These are phyloP conservation scores for Inonotus hispidus DNA, from an alignment of 1,284 basidiomycete species.

Conservation along the genomic window DNA sequence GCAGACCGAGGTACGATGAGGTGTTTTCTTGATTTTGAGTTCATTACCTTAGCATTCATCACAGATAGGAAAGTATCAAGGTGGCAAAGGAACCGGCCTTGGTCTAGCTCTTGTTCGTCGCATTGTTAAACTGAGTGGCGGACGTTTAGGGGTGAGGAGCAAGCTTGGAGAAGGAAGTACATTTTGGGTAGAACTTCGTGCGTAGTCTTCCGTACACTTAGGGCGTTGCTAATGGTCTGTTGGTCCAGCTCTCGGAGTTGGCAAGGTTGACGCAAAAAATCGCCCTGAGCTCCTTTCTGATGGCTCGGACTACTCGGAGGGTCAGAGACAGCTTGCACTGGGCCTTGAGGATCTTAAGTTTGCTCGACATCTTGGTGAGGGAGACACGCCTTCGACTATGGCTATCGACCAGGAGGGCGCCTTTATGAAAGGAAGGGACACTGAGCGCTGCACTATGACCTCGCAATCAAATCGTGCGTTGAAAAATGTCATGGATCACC, in stretches of 20 bases:
- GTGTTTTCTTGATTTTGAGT: neutral
- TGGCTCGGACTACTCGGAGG: constrained; percentile 16
- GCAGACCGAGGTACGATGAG: constrained; percentile 25
- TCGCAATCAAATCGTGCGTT: constrained; percentile 13
- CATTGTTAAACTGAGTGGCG: constrained; percentile 44
- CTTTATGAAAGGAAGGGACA: neutral
- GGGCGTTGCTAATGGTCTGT: neutral
- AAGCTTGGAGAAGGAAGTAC: constrained; percentile 31
- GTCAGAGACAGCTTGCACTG: constrained; percentile 11
- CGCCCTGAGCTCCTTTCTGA: constrained; percentile 12
- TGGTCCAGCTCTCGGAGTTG: constrained; percentile 20
- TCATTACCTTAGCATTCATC: neutral
- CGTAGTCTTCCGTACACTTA: neutral
- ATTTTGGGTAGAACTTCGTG: constrained; percentile 42
- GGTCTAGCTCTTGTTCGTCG: constrained; percentile 47
- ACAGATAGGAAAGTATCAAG: constrained; percentile 22
- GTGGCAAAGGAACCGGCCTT: constrained; percentile 43
- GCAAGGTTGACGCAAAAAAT: constrained; percentile 6
- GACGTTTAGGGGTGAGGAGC: constrained; percentile 37
- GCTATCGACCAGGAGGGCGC: neutral
- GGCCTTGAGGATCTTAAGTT: constrained; percentile 16
- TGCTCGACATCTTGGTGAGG: constrained; percentile 12
- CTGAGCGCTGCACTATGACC: neutral
- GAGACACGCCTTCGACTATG: constrained; percentile 15
- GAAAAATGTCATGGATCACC: constrained; percentile 22